phyloP scores from a whole-genome alignment of 2,329 filamentous ascomycete species.

The Phialophora verrucosa region DNA sequence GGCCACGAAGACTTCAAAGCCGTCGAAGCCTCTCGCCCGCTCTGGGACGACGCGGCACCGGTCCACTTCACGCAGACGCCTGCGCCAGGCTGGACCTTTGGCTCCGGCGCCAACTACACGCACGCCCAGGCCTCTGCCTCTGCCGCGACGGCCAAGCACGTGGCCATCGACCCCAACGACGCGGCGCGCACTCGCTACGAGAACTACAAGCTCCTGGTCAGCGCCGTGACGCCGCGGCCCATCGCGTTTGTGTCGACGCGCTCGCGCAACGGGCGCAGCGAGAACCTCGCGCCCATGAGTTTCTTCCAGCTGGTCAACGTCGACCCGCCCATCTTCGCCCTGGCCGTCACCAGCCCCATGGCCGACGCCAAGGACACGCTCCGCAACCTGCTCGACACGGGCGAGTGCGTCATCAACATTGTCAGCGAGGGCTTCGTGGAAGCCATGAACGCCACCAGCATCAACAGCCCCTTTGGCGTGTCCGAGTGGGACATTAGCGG shows the following conservation, averaged over 20 bases:
- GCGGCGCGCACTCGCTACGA: too few relatives aligned
- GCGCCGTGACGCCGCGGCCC: neutral
- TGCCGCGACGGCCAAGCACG: too few relatives aligned
- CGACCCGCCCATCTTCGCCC: slow-evolving; percentile 81
- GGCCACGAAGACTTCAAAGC: too few relatives aligned
- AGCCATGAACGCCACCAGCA: slow-evolving; percentile 77
- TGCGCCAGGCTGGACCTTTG: too few relatives aligned
- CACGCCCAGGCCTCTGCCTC: too few relatives aligned
- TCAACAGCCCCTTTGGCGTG: slow-evolving; percentile 74
- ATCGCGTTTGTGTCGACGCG: slow-evolving; percentile 42
- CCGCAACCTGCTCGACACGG: slow-evolving; percentile 70
- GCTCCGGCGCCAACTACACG: too few relatives aligned
- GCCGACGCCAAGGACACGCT: slow-evolving; percentile 78
- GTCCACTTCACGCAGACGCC: too few relatives aligned
- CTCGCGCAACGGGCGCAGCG: slow-evolving; percentile 64
- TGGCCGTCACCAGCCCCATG: slow-evolving; percentile 63
- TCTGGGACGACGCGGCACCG: too few relatives aligned
- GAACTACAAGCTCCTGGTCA: neutral
- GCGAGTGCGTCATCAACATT: slow-evolving; percentile 85
- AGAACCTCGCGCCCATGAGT: slow-evolving; percentile 84
- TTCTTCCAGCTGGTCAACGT: slow-evolving; percentile 84
- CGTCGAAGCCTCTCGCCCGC: too few relatives aligned
- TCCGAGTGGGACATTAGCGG: neutral
- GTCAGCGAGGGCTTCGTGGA: slow-evolving; percentile 83
- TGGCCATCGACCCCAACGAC: too few relatives aligned